Base-by-base conservation (phyloP, 129 eudicot genomes). In the Pulicaria dysenterica region DNA sequence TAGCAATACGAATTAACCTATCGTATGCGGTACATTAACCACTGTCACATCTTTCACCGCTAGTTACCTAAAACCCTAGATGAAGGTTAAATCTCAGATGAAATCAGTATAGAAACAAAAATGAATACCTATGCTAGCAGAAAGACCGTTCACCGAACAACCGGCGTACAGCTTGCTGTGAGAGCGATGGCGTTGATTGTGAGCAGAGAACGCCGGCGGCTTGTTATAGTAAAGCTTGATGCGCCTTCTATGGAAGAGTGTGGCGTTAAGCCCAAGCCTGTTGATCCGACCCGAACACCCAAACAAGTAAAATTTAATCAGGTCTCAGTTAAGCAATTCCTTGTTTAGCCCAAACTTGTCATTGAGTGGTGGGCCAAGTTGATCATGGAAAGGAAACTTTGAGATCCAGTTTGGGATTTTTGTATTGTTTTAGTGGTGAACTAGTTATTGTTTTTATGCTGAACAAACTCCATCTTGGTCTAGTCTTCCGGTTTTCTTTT, bases 171-270 rank as follows among this genome's bases (percentile, higher is more conserved):
- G 75, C 17, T 69, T 53, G 14, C 7, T 16, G 43, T 19, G 72
- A 17, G 63, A 62, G 17, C 58, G 73, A 57, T 43, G 72, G 54
- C 66, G 58, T 66, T 39, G 31, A 51, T 12, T 8, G 45, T 43
- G 57, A 73, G 61, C 50, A 31, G 61, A 68, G 51, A 51, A 60
- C 57, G 62, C 81, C 81, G 81, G 81, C 76, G 72, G 76, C 76
- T 69, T 60, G 65, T 39, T 17, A 55, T 49, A 19, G 12, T 46
- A 55, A 70, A 70, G 53, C 60, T 49, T 68, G 60, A 68, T 68
- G 50, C 59, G 74, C 9, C 44, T 41, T 55, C 42, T 5, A 42
- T 45, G 37, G 58, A 64, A 39, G 55, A 51, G 31, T n/a, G 71
- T 31, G 8, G 69, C 49, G 69, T 73, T 73, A 47, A 38, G 77